Evolutionary conservation across 2,329 filamentous ascomycete species (phyloP).

Genomic region (Trichoderma atroviride): DNA sequence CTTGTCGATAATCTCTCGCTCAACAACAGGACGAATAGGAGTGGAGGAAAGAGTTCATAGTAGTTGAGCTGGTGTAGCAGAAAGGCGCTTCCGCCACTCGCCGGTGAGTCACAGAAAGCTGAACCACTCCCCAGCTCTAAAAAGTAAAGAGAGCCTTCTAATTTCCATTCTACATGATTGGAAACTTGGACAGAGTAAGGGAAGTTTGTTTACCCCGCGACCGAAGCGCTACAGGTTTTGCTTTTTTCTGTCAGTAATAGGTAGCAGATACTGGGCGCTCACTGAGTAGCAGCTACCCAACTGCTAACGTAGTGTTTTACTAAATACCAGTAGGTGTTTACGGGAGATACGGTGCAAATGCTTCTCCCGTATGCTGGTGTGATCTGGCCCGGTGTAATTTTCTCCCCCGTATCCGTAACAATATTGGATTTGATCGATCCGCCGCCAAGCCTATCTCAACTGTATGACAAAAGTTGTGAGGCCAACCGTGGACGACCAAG

Average conservation of each 20-base stretch:
- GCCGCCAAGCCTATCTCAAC: not conserved
- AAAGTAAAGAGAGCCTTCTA: not conserved
- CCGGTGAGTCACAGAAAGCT: constrained; percentile 14
- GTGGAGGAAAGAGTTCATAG: not conserved
- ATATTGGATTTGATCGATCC: not conserved
- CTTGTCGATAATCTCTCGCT: not conserved
- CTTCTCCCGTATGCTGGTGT: not conserved
- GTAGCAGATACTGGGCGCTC: not conserved
- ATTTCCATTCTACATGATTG: not conserved
- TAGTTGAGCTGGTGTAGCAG: not conserved
- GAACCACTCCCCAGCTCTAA: not conserved
- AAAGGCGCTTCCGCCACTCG: not conserved
- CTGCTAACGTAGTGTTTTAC: not conserved
- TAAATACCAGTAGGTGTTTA: not conserved
- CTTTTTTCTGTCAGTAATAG: not conserved
- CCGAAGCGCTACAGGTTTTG: too few relatives aligned
- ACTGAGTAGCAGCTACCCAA: not conserved
- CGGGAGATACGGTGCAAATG: not conserved
- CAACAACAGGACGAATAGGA: not conserved
- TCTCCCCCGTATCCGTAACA: not conserved
- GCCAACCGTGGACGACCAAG: not conserved
- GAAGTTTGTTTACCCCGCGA: not conserved
- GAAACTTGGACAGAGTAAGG: not conserved
- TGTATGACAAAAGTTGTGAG: not conserved
- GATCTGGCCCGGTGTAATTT: not conserved